phyloP scores from a whole-genome alignment of 2,329 filamentous ascomycete species.

The Colletotrichum sublineola region DNA sequence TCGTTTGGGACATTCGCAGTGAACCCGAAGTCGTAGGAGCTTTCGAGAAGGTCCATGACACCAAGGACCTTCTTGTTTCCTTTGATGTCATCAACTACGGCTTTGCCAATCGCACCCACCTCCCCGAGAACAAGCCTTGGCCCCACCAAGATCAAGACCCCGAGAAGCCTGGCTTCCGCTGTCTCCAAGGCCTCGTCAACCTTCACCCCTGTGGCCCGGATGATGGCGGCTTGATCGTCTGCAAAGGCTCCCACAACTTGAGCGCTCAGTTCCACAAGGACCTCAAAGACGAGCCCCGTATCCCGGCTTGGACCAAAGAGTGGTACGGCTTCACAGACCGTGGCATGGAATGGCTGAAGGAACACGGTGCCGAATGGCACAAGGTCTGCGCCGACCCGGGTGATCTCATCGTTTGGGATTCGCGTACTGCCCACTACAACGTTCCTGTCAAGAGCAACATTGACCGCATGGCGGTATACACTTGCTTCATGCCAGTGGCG shows the following conservation, averaged over 20 bases:
- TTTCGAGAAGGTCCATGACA: conserved; percentile 61
- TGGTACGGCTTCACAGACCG: conserved; percentile 53
- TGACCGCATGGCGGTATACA: conserved; percentile 54
- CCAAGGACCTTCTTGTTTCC: conserved; percentile 61
- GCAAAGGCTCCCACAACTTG: conserved; percentile 47
- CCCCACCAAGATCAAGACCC: conserved; percentile 60
- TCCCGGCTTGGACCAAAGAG: conserved; percentile 53
- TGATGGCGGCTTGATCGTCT: conserved; percentile 53
- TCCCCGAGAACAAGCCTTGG: conserved; percentile 57
- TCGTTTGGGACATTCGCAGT: conserved; percentile 62
- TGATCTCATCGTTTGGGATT: conserved; percentile 60
- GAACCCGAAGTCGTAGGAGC: conserved; percentile 61
- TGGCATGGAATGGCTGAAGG: conserved; percentile 54
- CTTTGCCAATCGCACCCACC: conserved; percentile 56
- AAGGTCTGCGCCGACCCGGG: conserved; percentile 59
- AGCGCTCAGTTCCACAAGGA: conserved; percentile 54
- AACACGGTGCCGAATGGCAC: conserved; percentile 50
- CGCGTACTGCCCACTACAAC: conserved; percentile 62
- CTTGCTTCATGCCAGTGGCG: conserved; percentile 57
- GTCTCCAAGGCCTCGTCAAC: conserved; percentile 65
- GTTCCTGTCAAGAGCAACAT: conserved; percentile 49
- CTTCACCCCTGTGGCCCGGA: conserved; percentile 52
- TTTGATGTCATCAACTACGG: conserved; percentile 63
- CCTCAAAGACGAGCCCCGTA: conserved; percentile 50
- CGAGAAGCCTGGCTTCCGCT: conserved; percentile 60